Conservation (phyloP, 768 basidiomycete species). For the Rhodotorula sphaerocarpa region DNA sequence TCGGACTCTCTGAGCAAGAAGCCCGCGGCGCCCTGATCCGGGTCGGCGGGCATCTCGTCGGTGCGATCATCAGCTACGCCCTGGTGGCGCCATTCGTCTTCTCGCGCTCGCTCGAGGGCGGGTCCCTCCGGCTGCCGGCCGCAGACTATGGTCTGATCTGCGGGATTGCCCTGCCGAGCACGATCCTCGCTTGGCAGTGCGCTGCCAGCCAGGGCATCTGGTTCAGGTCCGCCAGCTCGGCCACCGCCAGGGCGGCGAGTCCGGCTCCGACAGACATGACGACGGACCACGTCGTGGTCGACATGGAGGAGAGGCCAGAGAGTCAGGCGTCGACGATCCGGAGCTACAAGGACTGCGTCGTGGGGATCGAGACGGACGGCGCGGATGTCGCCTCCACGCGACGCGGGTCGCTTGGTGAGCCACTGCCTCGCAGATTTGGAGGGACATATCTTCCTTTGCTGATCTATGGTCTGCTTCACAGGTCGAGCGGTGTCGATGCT, state of each 20-base stretch:
- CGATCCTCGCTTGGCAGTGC: constrained; percentile 22
- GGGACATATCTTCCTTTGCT: too few relatives aligned
- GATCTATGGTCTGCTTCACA: background rate
- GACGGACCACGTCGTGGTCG: background rate
- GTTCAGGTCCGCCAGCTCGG: background rate
- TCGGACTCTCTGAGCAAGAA: constrained; percentile 21
- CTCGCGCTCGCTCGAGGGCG: background rate
- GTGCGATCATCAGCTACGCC: constrained; percentile 13
- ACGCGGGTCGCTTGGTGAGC: constrained; percentile 14
- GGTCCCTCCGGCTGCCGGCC: background rate
- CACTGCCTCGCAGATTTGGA: background rate
- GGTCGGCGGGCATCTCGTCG: constrained; percentile 25
- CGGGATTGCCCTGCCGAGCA: constrained; percentile 15
- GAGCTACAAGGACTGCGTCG: background rate
- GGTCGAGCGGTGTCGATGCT: constrained; percentile 31
- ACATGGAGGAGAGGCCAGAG: background rate
- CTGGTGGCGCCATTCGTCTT: constrained; percentile 22
- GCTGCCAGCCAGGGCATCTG: constrained; percentile 27
- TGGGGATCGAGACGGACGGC: constrained; percentile 10
- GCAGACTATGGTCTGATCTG: constrained; percentile 17
- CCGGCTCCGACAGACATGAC: constrained; percentile 3
- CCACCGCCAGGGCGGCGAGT: constrained; percentile 16
- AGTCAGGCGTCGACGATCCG: constrained; percentile 6
- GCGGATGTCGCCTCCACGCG: constrained; percentile 3
- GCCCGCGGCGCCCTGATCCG: constrained; percentile 18